Evolutionary conservation across 352 stramenopile species (phyloP), one percentile per base, ranked within the genome.

Genomic region (Phytophthora sojae): DNA sequence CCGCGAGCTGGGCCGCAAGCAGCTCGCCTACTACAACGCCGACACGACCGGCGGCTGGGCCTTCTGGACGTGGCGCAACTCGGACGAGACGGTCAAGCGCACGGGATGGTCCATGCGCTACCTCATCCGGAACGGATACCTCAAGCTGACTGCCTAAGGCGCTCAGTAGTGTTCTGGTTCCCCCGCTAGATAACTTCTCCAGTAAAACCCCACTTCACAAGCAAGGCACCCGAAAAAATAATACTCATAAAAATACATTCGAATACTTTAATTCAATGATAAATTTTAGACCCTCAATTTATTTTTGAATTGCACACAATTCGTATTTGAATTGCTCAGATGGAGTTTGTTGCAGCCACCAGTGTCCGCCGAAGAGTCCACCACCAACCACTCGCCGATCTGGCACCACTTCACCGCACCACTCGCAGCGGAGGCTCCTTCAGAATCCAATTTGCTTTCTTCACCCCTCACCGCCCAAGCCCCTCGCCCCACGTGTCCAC

Each of bases 41-140:
- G 39, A 68, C 9, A 39, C 55, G n/a, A 64, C 63, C 0, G 69
- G 69, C 30, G 82, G 80, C 14, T 89, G 79, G 77, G 50, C 77
- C 0, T 86, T 88, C 47, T 90, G 82, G 80, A 70, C 80, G 25
- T 90, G 80, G 80, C 75, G 61, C 11, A 72, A 84, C 65, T 81
- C 76, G 29, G 81, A 88, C 35, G 75, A 81, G 14, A 59, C 61
- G 23, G 53, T 62, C 15, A 75, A 77, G 42, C 72, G 75, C 8
- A 81, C 75, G 29, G 79, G 79, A n/a, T 86, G 79, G 79, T 78
- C 66, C 8, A 73, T 83, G 66, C 70, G 76, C 3, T 57, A 69
- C 11, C 49, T 82, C 23, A 62, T 86, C 32, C 66, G 65, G 25
- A 61, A 58, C 23, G 55, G 69, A 4, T 72, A 71, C 19, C 61